These are phyloP conservation scores for Penicillium riverlandense DNA, from an alignment of 495 filamentous ascomycete genomes.

Conservation along the genomic window DNA sequence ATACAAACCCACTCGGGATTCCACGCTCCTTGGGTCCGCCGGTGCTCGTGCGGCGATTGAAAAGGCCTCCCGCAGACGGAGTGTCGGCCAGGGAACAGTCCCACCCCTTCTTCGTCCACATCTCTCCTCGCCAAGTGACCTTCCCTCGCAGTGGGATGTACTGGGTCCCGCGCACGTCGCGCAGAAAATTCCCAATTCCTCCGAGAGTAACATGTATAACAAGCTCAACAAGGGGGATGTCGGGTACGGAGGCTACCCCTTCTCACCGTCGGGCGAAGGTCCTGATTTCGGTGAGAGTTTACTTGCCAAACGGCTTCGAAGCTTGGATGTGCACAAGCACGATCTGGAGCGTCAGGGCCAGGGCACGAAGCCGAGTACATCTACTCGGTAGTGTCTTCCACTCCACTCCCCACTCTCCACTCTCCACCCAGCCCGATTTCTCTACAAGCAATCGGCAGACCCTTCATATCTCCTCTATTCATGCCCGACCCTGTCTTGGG, in stretches of 20 bases:
- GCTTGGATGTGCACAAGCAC: constrained; percentile 38
- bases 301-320: constrained; percentile 45
- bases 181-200: background rate
- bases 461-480: too few relatives aligned
- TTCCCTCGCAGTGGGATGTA: constrained; percentile 18
- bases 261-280: constrained; percentile 23
- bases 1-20: constrained; percentile 64
- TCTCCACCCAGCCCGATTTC: too few relatives aligned
- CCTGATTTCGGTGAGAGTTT: constrained; percentile 45
- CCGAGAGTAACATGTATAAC: constrained; percentile 40
- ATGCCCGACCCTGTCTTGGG: too few relatives aligned
- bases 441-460: too few relatives aligned
- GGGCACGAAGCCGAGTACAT: too few relatives aligned
- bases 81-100: constrained; percentile 44
- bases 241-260: constrained; percentile 57
- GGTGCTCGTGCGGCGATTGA: constrained; percentile 37
- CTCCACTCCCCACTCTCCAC: too few relatives aligned
- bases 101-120: constrained; percentile 2
- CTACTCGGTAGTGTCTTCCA: too few relatives aligned
- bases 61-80: constrained; percentile 49
- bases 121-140: constrained; percentile 4
- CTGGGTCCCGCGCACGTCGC: background rate
- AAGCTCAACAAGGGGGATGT: constrained; percentile 62
- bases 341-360: background rate
- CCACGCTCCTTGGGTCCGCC: constrained; percentile 7